Base-by-base conservation (phyloP, 148 eudicot species). In the Linanthus parryae region DNA sequence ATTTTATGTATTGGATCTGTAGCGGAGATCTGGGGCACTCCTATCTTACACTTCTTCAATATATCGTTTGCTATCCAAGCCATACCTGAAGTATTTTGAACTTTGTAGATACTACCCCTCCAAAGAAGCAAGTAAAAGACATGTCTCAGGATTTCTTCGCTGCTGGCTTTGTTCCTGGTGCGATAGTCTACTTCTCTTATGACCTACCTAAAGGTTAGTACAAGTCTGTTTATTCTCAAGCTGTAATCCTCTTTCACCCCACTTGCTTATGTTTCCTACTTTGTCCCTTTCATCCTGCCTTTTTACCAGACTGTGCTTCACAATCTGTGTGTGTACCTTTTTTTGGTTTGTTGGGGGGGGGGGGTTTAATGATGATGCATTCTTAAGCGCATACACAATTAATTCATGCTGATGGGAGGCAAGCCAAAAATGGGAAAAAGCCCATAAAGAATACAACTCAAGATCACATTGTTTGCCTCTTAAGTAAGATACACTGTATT, bases 121-220 rank as follows among this genome's bases (percentile, higher is more conserved):
- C 97, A 8, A 90, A 81, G 74, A 78, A 80, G 86, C 76, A 25
- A 44, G 56, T 86, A n/a, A 83, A 78, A 37, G 80, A 85, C 58
- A 67, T 68, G 47, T 72, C 77, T 8, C 95, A 76, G 59, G 76
- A 90, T 56, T 90, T 83, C 51, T 86, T 69, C 59, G 74, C 91
- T 69, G 92, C 92, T 60, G 92, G 95, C 22, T 83, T 90, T 68
- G 61, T 83, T 65, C 97, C 97, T 23, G 95, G 97, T 41, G 95
- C 95, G 29, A 74, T 90, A 53, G 84, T 90, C 56, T 82, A 90
- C 52, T 90, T 90, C 64, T 74, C 95, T 12, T 74, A 76, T 57
- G 81, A 79, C 52, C 25, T 75, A 46, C 81, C 84, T 3, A 70
- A 78, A 59, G 97, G 89, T 82, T 39, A 58, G 71, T 47, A 24